Evolutionary conservation across 805 yeast species (phyloP), one percentile per base, ranked within the genome.

Genomic region (Yamadazyma phyllophila): DNA sequence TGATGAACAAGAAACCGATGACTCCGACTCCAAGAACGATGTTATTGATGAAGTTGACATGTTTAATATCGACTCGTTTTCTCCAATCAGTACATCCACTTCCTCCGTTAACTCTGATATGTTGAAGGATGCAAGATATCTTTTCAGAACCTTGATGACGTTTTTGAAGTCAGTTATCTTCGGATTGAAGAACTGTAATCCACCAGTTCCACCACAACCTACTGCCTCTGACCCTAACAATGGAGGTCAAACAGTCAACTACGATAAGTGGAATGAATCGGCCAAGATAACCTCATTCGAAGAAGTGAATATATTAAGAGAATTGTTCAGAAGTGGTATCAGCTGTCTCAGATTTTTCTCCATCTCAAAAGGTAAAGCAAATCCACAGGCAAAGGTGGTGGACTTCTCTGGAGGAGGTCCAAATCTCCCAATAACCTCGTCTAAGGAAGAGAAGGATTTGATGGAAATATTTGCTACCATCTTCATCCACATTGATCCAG

Each of bases 381-480:
- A 51, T 12, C 39, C 56, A 4, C 63, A 57, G 40, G 53, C 66
- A 2, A 69, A 69, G 45, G 66, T 69, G n/a, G 66, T 73, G 54
- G 73, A 68, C 52, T 83, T 83, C 59, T 87, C 86, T 48, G 77
- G 86, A 1, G 80, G 85, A 12, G 92, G 90, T 7, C 92, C 96
- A 4, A 85, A 85, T 47, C 66, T 88, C 32, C 96, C 96, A 3
- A 86, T 88, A 10, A 81, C 91, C 1, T 87, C 95, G 0, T 82
- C 96, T 1, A 90, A 89, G 55, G 98, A 92, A 58, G 97, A 91
- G 47, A 89, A 91, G 55, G 99, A 94, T 56, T 71, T 91, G 47
- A 90, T 94, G 96, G 99, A 95, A 59, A 84, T 90, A 2, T 81
- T 94, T 61, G 97, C 97, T 0, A 85, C 96, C 1, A 88, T 94